These are phyloP conservation scores for Podila epigama DNA, from an alignment of 192 early-diverging fungal genomes.

Conservation along the genomic window DNA sequence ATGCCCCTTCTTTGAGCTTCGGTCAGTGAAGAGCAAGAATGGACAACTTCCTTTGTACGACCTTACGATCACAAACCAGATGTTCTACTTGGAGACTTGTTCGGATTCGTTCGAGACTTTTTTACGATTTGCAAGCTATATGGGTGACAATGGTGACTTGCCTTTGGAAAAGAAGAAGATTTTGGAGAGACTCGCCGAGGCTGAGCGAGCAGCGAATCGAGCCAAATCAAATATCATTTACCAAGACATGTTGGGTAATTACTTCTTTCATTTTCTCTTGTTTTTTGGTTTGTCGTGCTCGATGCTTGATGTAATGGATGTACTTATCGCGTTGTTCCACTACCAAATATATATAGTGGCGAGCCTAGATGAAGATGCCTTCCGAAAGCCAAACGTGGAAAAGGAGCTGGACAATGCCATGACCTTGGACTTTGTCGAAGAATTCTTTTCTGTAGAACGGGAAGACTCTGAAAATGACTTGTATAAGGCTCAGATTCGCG, in stretches of 20 bases:
- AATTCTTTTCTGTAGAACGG: constrained; percentile 49
- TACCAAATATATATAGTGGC: constrained; percentile 35
- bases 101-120: constrained; percentile 73
- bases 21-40: constrained; percentile 37
- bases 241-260: constrained; percentile 43
- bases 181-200: constrained; percentile 19
- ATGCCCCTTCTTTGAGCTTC: constrained; percentile 41
- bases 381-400: constrained; percentile 29
- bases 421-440: constrained; percentile 56
- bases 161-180: constrained; percentile 39
- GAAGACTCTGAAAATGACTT: constrained; percentile 30
- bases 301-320: background rate
- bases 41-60: constrained; percentile 45
- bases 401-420: constrained; percentile 12
- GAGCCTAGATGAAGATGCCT: constrained; percentile 63
- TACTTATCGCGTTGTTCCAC: background rate
- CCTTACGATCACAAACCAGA: constrained; percentile 64
- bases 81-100: constrained; percentile 68
- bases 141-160: constrained; percentile 49
- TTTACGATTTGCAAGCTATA: constrained; percentile 55
- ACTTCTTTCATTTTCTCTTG: background rate
- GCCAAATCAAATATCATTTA: constrained; percentile 44
- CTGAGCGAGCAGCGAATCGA: constrained; percentile 25
- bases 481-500: constrained; percentile 26
- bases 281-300: too few species aligned